phyloP scores from a whole-genome alignment of 768 basidiomycete genomes.

The Boletales sp. region DNA sequence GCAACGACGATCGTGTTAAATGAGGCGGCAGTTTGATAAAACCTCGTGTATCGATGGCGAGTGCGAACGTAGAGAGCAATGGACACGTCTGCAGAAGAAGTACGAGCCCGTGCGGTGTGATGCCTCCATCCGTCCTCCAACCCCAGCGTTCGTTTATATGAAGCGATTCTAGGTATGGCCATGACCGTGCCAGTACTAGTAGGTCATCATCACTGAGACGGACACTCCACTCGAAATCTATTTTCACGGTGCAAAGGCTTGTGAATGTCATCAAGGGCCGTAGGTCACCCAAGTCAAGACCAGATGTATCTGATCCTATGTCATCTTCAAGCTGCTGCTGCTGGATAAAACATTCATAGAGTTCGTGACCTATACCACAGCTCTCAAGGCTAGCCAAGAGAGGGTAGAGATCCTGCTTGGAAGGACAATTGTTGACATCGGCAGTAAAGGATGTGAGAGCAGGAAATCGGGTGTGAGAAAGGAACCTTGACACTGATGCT shows the following conservation, averaged over 20 bases:
- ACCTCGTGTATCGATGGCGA: constrained; percentile 7
- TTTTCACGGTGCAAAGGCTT: not conserved
- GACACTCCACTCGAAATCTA: constrained; percentile 1
- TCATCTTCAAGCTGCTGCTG: too few species aligned
- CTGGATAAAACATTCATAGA: too few species aligned
- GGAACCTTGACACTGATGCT: not conserved
- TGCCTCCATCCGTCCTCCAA: not conserved
- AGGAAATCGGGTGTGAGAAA: not conserved
- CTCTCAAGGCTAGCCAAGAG: not conserved
- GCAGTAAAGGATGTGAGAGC: not conserved
- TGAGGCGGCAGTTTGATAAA: not conserved
- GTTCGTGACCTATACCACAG: not conserved
- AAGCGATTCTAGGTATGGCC: constrained; percentile 6
- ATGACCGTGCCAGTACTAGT: constrained; percentile 1
- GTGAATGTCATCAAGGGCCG: not conserved
- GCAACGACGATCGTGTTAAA: not conserved
- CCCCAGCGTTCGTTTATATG: constrained; percentile 8
- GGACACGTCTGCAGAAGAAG: not conserved
- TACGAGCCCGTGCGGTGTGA: constrained; percentile 8
- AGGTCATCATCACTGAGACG: constrained; percentile 1
- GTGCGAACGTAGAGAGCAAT: not conserved
- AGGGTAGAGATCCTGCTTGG: not conserved
- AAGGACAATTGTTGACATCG: not conserved
- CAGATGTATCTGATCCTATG: not conserved
- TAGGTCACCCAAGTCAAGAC: constrained; percentile 2